Conservation (phyloP, 352 stramenopile genomes). For the Elongisporangium prolatum region DNA sequence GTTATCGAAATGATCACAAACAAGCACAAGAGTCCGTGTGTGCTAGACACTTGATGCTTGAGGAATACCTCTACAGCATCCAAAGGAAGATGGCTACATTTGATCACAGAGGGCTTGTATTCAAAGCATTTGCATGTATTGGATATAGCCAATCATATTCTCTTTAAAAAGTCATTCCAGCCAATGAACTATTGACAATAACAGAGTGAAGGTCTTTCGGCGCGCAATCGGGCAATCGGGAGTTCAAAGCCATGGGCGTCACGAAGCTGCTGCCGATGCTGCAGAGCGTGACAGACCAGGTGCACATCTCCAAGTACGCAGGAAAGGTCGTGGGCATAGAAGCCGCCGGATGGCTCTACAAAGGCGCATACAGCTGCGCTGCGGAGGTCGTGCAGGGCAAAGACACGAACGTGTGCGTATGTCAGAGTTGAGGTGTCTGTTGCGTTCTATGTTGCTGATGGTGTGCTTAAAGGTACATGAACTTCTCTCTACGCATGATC, state of each 20-base stretch:
- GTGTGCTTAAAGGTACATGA: constrained; percentile 54
- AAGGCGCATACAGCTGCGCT: constrained; percentile 85
- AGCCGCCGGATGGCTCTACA: constrained; percentile 83
- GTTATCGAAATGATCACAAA: no score
- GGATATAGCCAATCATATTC: not conserved
- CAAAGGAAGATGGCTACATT: not conserved
- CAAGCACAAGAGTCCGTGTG: no score
- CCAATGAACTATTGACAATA: no score
- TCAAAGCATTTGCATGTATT: not conserved
- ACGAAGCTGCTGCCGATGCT: constrained; percentile 51
- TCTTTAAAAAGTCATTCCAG: no score
- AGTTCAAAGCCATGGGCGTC: constrained; percentile 75
- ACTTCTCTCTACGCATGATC: constrained; percentile 86
- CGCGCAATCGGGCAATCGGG: no score
- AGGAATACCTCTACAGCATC: no score
- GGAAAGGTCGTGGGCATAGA: constrained; percentile 76
- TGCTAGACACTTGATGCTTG: no score
- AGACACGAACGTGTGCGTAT: constrained; percentile 49
- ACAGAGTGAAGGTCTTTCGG: not conserved
- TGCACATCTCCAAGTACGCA: constrained; percentile 73
- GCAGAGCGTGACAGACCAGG: constrained; percentile 67
- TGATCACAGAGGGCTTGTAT: not conserved
- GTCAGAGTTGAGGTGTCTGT: no score
- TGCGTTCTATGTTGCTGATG: no score
- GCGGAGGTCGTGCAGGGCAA: constrained; percentile 71